Conservation (phyloP, 306 rosid genomes). For the Dalbergia cochinchinensis region DNA sequence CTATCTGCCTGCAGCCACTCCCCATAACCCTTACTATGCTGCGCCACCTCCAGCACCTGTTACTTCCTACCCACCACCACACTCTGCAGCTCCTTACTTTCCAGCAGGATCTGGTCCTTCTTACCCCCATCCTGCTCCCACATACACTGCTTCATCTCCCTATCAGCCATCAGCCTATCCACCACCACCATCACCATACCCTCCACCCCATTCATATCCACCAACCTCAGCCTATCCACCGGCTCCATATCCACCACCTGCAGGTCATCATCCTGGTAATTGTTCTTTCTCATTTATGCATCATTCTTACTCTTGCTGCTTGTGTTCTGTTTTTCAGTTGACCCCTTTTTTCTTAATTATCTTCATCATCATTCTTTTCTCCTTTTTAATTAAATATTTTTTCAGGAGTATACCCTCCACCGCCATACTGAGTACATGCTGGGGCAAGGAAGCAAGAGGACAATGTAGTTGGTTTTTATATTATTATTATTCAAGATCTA, state of each 20-base stretch:
- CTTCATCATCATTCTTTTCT: neutral
- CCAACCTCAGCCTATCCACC: constrained; percentile 52
- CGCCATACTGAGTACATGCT: constrained; percentile 59
- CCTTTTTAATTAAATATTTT: constrained; percentile 46
- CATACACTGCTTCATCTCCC: constrained; percentile 47
- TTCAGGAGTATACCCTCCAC: constrained; percentile 77
- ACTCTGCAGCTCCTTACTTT: constrained; percentile 11
- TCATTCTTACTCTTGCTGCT: neutral
- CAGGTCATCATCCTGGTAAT: constrained; percentile 65
- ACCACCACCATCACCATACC: constrained; percentile 31
- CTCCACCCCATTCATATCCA: constrained; percentile 35
- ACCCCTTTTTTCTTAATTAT: neutral
- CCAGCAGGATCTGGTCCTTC: constrained; percentile 34
- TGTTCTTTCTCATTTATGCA: neutral
- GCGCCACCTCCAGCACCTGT: constrained; percentile 41
- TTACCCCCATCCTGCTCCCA: constrained; percentile 26
- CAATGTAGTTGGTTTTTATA: constrained; percentile 22
- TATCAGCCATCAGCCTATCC: constrained; percentile 43
- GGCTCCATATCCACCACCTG: constrained; percentile 59
- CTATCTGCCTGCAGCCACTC: constrained; percentile 48
- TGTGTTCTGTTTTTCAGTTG: neutral
- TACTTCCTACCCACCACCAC: constrained; percentile 41
- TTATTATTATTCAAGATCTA: neutral
- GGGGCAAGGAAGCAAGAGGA: constrained; percentile 2
- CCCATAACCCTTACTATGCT: constrained; percentile 49